Percentiles rank a stretch among this genome's conserved stretches.
Conservation (phyloP, 805 yeast genomes). For the Tetrapisispora taiwanensis region DNA sequence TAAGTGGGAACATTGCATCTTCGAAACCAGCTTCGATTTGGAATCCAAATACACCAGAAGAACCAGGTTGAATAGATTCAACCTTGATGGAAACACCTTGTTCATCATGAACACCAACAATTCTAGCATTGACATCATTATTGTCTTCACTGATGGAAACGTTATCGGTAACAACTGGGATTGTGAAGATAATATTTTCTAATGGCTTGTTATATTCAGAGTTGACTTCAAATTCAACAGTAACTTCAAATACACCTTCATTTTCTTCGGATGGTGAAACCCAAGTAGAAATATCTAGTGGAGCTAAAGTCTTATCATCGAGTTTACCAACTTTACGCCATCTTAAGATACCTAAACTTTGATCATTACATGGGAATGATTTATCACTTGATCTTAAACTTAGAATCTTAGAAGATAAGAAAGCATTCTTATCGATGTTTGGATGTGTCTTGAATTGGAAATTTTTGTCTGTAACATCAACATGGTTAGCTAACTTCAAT, state of each 20-base stretch:
- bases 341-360: conserved; percentile 81
- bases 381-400: conserved; percentile 68
- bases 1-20: conserved; percentile 83
- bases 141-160: conserved; percentile 40
- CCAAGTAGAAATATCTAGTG: conserved; percentile 79
- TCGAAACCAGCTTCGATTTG: conserved; percentile 65
- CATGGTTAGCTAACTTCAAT: conserved; percentile 45
- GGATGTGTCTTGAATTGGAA: conserved; percentile 90
- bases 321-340: conserved; percentile 70
- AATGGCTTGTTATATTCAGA: conserved; percentile 36
- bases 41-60: conserved; percentile 71
- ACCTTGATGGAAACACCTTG: conserved; percentile 58
- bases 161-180: conserved; percentile 58
- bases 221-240: conserved; percentile 78
- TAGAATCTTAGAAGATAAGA: conserved; percentile 46
- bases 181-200: conserved; percentile 41
- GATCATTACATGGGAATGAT: conserved; percentile 86
- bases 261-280: conserved; percentile 47
- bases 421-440: conserved; percentile 74
- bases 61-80: conserved; percentile 40
- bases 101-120: conserved; percentile 50
- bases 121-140: conserved; percentile 43
- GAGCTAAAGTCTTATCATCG: conserved; percentile 46
- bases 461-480: conserved; percentile 34
- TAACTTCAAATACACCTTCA: conserved; percentile 55